Percentiles rank a stretch among this genome's conserved stretches.
These are phyloP conservation scores for Aristolochia fimbriata DNA, from an alignment of 164 flowering plant species.

Conservation along the genomic window DNA sequence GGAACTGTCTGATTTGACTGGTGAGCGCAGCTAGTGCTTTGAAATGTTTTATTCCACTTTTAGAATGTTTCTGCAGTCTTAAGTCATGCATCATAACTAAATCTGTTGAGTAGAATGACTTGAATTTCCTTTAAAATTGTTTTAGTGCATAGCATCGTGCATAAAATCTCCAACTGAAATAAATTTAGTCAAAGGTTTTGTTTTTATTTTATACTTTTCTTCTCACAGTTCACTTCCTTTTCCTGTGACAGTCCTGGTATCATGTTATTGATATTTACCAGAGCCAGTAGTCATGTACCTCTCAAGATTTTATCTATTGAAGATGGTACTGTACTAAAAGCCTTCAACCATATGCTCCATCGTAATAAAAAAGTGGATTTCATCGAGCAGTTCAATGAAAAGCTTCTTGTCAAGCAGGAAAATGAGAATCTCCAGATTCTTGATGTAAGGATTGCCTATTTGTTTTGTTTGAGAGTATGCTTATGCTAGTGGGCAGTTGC, in stretches of 20 bases:
- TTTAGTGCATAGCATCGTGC: no score
- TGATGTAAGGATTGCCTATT: conserved; percentile 12
- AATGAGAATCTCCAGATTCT: conserved; percentile 26
- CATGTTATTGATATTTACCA: conserved; percentile 71
- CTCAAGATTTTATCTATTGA: conserved; percentile 83
- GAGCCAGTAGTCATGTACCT: conserved; percentile 58
- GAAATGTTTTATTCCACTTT: no score
- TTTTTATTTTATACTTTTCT: neutral
- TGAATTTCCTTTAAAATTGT: no score
- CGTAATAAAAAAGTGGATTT: conserved; percentile 82
- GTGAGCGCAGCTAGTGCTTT: no score
- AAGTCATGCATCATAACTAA: no score
- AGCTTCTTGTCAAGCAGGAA: conserved; percentile 31
- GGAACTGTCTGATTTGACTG: no score
- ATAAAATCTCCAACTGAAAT: no score
- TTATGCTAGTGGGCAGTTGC: no score
- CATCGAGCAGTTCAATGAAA: conserved; percentile 29
- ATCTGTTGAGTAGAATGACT: no score
- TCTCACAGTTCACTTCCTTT: no score
- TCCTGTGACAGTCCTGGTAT: conserved; percentile 68
- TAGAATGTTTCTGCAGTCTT: no score
- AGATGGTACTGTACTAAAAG: conserved; percentile 86
- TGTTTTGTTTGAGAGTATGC: no score
- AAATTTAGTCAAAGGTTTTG: neutral
- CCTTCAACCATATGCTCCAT: conserved; percentile 76